Evolutionary conservation across 1,139 yeast species (phyloP).

Genomic region (Suhomyces taliae): DNA sequence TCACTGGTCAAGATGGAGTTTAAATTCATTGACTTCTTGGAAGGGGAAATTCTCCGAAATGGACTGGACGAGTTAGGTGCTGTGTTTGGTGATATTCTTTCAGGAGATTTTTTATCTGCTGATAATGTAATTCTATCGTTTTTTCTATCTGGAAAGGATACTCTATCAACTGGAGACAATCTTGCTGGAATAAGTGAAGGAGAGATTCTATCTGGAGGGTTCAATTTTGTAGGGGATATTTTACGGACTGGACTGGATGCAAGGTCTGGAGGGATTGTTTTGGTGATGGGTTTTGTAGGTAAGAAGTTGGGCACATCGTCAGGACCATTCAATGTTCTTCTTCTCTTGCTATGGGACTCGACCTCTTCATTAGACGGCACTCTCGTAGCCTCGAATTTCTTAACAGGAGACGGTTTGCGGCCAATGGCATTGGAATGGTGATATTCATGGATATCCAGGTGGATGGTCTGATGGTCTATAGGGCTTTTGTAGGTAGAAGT

Average conservation of each 20-base stretch:
- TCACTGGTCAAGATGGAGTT: constrained; percentile 28
- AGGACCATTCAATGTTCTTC: constrained; percentile 27
- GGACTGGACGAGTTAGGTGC: constrained; percentile 17
- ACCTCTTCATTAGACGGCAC: background rate
- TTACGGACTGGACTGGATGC: background rate
- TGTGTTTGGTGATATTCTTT: background rate
- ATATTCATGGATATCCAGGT: background rate
- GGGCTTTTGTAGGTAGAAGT: background rate
- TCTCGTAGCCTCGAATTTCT: constrained; percentile 1
- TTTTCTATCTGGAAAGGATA: background rate
- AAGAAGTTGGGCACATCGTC: constrained; percentile 22
- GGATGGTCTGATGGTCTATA: background rate
- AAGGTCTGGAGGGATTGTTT: background rate
- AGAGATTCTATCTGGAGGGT: background rate
- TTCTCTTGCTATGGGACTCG: constrained; percentile 19
- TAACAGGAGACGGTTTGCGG: constrained; percentile 5
- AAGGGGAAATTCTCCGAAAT: constrained; percentile 35
- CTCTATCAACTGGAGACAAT: background rate
- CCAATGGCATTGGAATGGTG: background rate
- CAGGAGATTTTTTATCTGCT: background rate
- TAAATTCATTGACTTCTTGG: constrained; percentile 42
- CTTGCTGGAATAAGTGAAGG: background rate
- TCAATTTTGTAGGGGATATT: constrained; percentile 1
- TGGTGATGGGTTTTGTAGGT: constrained; percentile 1
- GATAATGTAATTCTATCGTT: background rate